These are phyloP conservation scores for Aegilops sharonensis DNA, from an alignment of 176 grass and related monocot genomes.

Conservation along the genomic window DNA sequence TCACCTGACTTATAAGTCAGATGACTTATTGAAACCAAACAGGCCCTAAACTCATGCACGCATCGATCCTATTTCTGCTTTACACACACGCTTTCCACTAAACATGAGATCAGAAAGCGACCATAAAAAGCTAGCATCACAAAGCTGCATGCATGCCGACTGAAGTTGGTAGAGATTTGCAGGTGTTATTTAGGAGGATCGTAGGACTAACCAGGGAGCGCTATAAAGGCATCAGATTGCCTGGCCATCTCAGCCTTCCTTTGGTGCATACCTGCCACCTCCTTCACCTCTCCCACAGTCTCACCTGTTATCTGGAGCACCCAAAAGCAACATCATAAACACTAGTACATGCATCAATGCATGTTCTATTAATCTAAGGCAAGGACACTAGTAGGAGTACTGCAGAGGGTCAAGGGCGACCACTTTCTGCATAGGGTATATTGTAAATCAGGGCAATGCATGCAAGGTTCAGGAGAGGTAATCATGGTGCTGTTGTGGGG, in stretches of 20 bases:
- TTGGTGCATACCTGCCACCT: slow-evolving; percentile 69
- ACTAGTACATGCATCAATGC: not conserved
- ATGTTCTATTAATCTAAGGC: not conserved
- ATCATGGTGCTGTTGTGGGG: slow-evolving; percentile 46
- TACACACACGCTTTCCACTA: slow-evolving; percentile 44
- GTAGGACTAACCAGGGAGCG: slow-evolving; percentile 58
- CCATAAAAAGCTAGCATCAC: not conserved
- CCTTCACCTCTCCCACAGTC: slow-evolving; percentile 62
- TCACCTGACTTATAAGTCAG: no score
- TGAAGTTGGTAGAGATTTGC: slow-evolving; percentile 13
- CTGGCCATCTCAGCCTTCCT: slow-evolving; percentile 77
- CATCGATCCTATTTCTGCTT: not conserved
- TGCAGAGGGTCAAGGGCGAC: not conserved
- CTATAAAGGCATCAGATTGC: slow-evolving; percentile 74
- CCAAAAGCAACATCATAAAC: slow-evolving; percentile 14
- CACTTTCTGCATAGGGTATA: not conserved
- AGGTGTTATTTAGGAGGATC: not conserved
- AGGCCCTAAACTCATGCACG: not conserved
- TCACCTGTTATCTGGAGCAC: slow-evolving; percentile 63
- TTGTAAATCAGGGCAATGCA: slow-evolving; percentile 20
- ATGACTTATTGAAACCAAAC: no score
- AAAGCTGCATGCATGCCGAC: slow-evolving; percentile 10
- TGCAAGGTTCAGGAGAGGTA: slow-evolving; percentile 31
- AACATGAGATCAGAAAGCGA: slow-evolving; percentile 6
- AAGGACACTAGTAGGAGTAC: not conserved